Base-by-base conservation (phyloP, 2,329 filamentous ascomycete genomes). In the Cladosporium sp. region DNA sequence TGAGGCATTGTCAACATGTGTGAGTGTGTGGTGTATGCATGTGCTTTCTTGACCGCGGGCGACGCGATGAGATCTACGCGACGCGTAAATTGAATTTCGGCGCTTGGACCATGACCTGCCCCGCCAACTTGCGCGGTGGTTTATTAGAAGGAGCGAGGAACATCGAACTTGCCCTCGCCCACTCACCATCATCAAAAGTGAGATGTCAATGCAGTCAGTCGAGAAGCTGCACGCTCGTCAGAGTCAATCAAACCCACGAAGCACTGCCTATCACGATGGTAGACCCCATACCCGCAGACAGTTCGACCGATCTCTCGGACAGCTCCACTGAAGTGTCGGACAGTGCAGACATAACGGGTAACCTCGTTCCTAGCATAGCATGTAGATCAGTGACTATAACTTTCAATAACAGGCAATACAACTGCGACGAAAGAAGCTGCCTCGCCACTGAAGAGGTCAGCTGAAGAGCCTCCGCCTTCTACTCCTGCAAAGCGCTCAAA, bases 261-360 rank as follows among this genome's bases (percentile, higher is more conserved):
- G 3, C 3, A 25, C 25, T 25, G 25, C 20, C 15, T 58, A 60
- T 30, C 70, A 65, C 3, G 64, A 71, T 25, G 73, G 69, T 30
- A 74, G 69, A 64, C 68, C 75, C 36, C 73, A 69, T 5, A 3
- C 25, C 17, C 14, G 51, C 43, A 34, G 51, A 54, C 25, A 54
- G 38, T 17, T 55, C 52, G 11, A 55, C 52, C 17, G 52, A 55
- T 20, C n/a, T 55, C 11, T 42, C 38, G 11, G 56, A 50, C 17
- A 55, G 51, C 38, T 55, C 51, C 1, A 55, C 51, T 20, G 51
- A 55, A 11, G 52, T 70, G n/a, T 69, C 65, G 3, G 76, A 78
- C 59, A 77, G 79, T 19, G 77, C 75, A 25, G 74, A 72, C 64
- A 78, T 78, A 65, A 75, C 75, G 59, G 77, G 76, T 78, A 70